Percentiles rank a stretch among this genome's conserved stretches.
Evolutionary conservation across 805 yeast species (phyloP).

Genomic region (Barnettozyma sp.): DNA sequence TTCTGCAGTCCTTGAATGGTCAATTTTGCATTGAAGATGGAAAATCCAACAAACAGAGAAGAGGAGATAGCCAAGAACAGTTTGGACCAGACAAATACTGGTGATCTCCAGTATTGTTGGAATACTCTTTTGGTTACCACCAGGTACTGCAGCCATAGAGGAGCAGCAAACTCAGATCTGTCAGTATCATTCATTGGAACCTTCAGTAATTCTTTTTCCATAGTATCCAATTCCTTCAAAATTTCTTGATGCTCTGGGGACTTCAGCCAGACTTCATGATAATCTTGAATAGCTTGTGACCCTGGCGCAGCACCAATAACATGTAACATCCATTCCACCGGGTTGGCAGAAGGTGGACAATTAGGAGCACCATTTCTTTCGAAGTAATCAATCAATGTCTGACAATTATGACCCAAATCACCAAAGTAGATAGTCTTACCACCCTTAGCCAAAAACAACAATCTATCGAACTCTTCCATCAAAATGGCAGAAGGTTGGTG

Average conservation of each 20-base stretch:
- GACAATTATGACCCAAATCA: slow-evolving; percentile 55
- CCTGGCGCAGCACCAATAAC: slow-evolving; percentile 83
- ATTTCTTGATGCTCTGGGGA: slow-evolving; percentile 57
- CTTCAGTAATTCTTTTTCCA: slow-evolving; percentile 53
- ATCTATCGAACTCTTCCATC: slow-evolving; percentile 70
- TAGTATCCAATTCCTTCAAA: slow-evolving; percentile 48
- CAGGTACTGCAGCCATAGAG: slow-evolving; percentile 33
- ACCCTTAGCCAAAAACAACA: slow-evolving; percentile 61
- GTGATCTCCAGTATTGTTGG: slow-evolving; percentile 66
- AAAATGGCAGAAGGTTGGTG: slow-evolving; percentile 83
- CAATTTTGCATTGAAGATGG: slow-evolving; percentile 61
- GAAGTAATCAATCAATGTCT: slow-evolving; percentile 55
- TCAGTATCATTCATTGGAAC: slow-evolving; percentile 30
- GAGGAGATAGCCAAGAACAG: slow-evolving; percentile 44
- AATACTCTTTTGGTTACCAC: slow-evolving; percentile 48
- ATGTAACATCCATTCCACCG: slow-evolving; percentile 90
- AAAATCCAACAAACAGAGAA: slow-evolving; percentile 65
- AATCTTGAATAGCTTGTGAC: slow-evolving; percentile 64
- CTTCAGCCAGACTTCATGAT: slow-evolving; percentile 68
- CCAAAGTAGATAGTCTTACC: slow-evolving; percentile 75
- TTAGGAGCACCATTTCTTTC: slow-evolving; percentile 57
- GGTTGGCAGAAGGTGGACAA: slow-evolving; percentile 68
- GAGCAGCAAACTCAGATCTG: slow-evolving; percentile 38
- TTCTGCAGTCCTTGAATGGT: slow-evolving; percentile 70
- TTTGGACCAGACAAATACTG: slow-evolving; percentile 55